Conservation (phyloP, 352 stramenopile genomes). For the Globisporangium perplexum region DNA sequence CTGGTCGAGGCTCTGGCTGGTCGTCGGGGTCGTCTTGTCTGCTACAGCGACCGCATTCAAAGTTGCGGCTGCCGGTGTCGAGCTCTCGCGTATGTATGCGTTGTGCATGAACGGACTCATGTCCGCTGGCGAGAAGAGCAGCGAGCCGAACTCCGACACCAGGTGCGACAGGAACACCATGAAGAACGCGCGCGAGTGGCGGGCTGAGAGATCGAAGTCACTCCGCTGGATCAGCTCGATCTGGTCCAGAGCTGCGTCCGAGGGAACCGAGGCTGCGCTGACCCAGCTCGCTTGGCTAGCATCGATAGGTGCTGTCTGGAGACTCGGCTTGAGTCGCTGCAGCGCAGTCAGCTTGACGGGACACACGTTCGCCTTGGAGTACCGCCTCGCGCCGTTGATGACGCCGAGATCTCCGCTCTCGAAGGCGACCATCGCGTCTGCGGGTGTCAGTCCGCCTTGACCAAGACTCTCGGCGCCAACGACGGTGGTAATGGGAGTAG, state of each 20-base stretch:
- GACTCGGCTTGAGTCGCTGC: not conserved
- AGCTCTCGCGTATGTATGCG: conserved; percentile 17
- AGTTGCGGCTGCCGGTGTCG: not conserved
- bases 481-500: not conserved
- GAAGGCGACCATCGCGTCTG: not conserved
- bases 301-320: not conserved
- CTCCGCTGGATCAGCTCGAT: conserved; percentile 21
- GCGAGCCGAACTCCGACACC: conserved; percentile 36
- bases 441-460: not conserved
- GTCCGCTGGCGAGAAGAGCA: conserved; percentile 60
- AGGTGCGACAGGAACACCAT: conserved; percentile 42
- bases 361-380: conserved; percentile 19
- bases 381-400: conserved; percentile 40
- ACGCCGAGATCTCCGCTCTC: conserved; percentile 28
- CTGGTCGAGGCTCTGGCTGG: conserved; percentile 2
- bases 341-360: conserved; percentile 6
- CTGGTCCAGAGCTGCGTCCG: conserved; percentile 22
- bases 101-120: conserved; percentile 57
- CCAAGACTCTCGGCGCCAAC: not conserved
- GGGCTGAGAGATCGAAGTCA: conserved; percentile 41
- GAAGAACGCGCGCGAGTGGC: conserved; percentile 30
- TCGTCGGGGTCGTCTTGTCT: not conserved
- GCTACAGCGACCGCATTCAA: not conserved
- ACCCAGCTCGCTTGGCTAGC: not conserved
- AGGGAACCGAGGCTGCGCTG: not conserved